Percentiles rank a stretch among this genome's conserved stretches.
phyloP scores from a whole-genome alignment of 768 basidiomycete genomes.

The Tricholoma bakamatsutake region DNA sequence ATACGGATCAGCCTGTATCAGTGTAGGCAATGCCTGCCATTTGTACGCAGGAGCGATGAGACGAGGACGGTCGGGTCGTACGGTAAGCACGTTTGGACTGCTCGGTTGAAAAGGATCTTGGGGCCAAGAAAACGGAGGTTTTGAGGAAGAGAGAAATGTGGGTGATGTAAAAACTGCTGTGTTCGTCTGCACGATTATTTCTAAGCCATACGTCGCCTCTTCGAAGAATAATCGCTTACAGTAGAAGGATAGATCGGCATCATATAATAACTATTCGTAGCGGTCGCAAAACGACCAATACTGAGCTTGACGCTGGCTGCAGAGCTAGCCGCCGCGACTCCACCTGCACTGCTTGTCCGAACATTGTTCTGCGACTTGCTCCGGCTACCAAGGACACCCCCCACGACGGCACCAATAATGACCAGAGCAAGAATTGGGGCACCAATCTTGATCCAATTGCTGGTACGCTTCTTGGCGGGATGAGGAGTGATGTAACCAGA shows the following conservation, averaged over 20 bases:
- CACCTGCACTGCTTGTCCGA: slow-evolving; percentile 33
- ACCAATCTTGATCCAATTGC: slow-evolving; percentile 74
- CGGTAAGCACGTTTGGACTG: slow-evolving; percentile 50
- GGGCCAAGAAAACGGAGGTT: slow-evolving; percentile 64
- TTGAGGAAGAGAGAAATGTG: slow-evolving; percentile 58
- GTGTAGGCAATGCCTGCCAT: slow-evolving; percentile 73
- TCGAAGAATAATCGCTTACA: slow-evolving; percentile 41
- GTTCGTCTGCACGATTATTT: slow-evolving; percentile 50
- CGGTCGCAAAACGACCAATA: slow-evolving; percentile 66
- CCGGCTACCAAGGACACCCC: slow-evolving; percentile 74
- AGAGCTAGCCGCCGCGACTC: slow-evolving; percentile 45
- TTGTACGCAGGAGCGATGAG: slow-evolving; percentile 90
- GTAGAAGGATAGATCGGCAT: slow-evolving; percentile 86
- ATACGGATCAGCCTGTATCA: slow-evolving; percentile 84
- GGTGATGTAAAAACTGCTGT: slow-evolving; percentile 64
- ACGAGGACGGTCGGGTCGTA: slow-evolving; percentile 80
- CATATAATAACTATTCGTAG: slow-evolving; percentile 74
- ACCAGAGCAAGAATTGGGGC: slow-evolving; percentile 60
- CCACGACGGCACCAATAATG: slow-evolving; percentile 64
- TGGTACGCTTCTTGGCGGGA: slow-evolving; percentile 45
- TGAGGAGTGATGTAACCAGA: slow-evolving; percentile 61
- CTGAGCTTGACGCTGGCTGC: slow-evolving; percentile 53
- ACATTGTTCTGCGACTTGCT: slow-evolving; percentile 37
- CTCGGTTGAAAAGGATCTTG: slow-evolving; percentile 68
- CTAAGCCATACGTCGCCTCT: not conserved